Percentiles rank a stretch among this genome's conserved stretches.
Conservation (phyloP, 768 basidiomycete species). For the Boletus subcaerulescens region DNA sequence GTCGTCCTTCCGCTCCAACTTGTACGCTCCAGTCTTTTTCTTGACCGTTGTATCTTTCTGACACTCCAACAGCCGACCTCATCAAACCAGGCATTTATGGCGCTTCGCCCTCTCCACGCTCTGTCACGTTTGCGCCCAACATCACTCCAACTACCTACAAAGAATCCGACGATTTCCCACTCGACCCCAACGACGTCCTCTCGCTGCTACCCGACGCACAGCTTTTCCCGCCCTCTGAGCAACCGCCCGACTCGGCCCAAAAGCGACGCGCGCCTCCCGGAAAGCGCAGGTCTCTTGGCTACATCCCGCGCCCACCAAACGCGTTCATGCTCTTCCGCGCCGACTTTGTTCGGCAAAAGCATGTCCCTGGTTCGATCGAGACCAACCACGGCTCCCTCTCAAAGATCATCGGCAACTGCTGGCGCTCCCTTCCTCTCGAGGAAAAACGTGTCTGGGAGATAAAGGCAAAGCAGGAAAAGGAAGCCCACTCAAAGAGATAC, state of each 20-base stretch:
- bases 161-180: conserved; percentile 30
- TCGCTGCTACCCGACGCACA: conserved; percentile 33
- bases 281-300: conserved; percentile 58
- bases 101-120: conserved; percentile 39
- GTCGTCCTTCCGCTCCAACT: conserved; percentile 39
- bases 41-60: not conserved
- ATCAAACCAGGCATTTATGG: conserved; percentile 58
- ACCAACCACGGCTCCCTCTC: conserved; percentile 48
- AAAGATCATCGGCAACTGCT: conserved; percentile 53
- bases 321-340: conserved; percentile 38
- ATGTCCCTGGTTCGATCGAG: conserved; percentile 50
- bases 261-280: conserved; percentile 55
- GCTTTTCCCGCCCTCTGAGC: conserved; percentile 54
- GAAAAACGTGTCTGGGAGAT: conserved; percentile 74
- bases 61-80: conserved; percentile 27
- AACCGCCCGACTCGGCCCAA: conserved; percentile 36
- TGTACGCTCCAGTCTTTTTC: conserved; percentile 2
- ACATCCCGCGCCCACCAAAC: conserved; percentile 29
- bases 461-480: conserved; percentile 70
- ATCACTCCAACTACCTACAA: conserved; percentile 53
- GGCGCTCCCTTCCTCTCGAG: conserved; percentile 66
- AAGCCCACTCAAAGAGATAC: conserved; percentile 63
- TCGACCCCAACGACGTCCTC: conserved; percentile 28
- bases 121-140: conserved; percentile 63
- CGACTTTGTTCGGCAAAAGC: conserved; percentile 41